Evolutionary conservation across 805 yeast species (phyloP), one percentile per base, ranked within the genome.

Genomic region (Nakazawaea holstii): DNA sequence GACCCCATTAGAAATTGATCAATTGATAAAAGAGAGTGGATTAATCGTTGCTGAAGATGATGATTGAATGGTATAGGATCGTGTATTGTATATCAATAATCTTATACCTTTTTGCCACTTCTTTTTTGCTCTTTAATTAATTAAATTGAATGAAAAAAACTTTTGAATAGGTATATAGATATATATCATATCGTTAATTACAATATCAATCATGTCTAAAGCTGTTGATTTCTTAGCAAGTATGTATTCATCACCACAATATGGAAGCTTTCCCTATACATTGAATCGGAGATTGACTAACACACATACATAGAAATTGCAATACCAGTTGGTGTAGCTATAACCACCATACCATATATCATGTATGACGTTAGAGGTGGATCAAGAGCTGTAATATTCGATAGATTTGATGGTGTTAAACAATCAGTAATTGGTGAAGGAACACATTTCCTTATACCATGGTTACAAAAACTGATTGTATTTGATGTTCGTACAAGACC

Each of bases 361-460:
- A 72, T 94, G 69, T 94, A 89, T 64, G 98, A 94, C 61, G 99
- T 94, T 35, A 82, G 85, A 61, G 99, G 99, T 51, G 99, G 99
- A 48, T 79, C 87, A 49, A 77, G 99, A 64, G 99, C 97, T 24
- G 96, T 94, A 46, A 86, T 94, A 53, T 94, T 94, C 62, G 98
- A 94, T 71, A 77, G 99, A 58, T 67, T 94, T 49, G 70, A 76
- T 39, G 99, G 99, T 70, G 95, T 94, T 45, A 85, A 87, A 65
- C 82, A 81, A 58, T 70, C 72, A n/a, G 97, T 94, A 24, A 74
- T 91, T 51, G 96, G 97, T 28, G 99, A 94, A 70, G 99, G 99
- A 51, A 87, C 98, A 24, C 98, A 94, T 67, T 94, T 94, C 66
- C 71, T 91, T 54, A 66, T 94, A 45, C 99, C 99, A 45, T 94